Evolutionary conservation across 345 rosid species (phyloP).

Genomic region (Eucalyptus lansdowneana): DNA sequence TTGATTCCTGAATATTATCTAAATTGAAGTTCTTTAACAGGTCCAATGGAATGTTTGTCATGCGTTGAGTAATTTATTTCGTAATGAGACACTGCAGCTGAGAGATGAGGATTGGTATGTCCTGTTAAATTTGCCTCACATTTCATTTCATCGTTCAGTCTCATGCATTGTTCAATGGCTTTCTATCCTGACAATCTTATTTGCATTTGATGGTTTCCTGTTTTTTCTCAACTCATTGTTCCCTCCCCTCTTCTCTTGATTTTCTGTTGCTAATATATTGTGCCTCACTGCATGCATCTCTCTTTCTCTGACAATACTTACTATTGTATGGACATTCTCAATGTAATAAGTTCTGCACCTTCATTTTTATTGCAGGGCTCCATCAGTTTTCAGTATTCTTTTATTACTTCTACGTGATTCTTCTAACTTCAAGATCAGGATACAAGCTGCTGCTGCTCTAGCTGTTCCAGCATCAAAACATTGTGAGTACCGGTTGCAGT

Average conservation of each 20-base stretch:
- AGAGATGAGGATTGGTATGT: conserved; percentile 84
- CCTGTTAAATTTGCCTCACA: not conserved
- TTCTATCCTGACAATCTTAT: not conserved
- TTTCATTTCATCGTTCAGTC: not conserved
- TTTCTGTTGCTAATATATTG: not conserved
- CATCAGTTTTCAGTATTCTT: conserved; percentile 78
- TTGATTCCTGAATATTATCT: not conserved
- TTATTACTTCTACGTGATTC: conserved; percentile 78
- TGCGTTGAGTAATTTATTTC: conserved; percentile 76
- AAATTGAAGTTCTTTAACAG: conserved; percentile 24
- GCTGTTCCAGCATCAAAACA: conserved; percentile 59
- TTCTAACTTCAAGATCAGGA: conserved; percentile 86
- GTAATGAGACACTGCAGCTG: conserved; percentile 60
- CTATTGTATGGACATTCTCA: not conserved
- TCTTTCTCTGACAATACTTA: not conserved
- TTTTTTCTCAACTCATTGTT: not conserved
- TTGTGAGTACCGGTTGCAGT: conserved; percentile 30
- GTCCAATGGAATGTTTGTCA: conserved; percentile 99
- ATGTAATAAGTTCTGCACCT: not conserved
- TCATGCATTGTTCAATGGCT: not conserved
- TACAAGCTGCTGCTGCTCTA: conserved; percentile 96
- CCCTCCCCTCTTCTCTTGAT: not conserved
- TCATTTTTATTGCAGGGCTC: conserved; percentile 43
- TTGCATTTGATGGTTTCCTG: not conserved
- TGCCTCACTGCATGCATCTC: not conserved